Evolutionary conservation across 2,329 filamentous ascomycete species (phyloP).

Genomic region (Tolypocladium sp.): DNA sequence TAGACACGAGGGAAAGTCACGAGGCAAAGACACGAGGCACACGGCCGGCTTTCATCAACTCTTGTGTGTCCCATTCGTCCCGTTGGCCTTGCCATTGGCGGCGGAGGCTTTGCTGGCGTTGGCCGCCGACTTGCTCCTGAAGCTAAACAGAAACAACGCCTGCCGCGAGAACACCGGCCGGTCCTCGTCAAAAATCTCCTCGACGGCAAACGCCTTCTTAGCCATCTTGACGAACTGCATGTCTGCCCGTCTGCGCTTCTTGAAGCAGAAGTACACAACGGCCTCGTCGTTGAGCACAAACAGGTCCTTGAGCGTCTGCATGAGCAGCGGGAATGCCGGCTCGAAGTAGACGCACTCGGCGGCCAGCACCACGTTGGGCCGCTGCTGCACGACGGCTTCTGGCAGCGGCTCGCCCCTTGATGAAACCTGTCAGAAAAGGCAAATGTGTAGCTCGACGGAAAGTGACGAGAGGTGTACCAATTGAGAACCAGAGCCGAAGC

Average conservation of each 20-base stretch:
- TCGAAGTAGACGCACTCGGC: conserved; percentile 98
- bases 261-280: conserved; percentile 79
- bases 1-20: not conserved
- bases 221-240: conserved; percentile 65
- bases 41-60: not conserved
- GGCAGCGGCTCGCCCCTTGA: conserved; percentile 53
- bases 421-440: conserved; percentile 1
- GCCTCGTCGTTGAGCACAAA: conserved; percentile 61
- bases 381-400: conserved; percentile 39
- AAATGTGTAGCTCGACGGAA: not conserved
- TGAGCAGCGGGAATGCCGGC: conserved; percentile 81
- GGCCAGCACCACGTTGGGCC: conserved; percentile 78
- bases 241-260: conserved; percentile 77
- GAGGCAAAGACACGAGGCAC: not conserved
- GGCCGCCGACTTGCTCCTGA: conserved; percentile 24
- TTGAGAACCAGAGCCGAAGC: conserved; percentile 67
- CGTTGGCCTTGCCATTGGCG: not conserved
- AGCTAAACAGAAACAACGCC: conserved; percentile 51
- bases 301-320: conserved; percentile 67
- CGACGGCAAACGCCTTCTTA: conserved; percentile 55
- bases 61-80: not conserved
- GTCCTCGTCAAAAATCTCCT: conserved; percentile 54
- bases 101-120: not conserved
- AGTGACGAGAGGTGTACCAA: conserved; percentile 46
- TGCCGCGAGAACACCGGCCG: conserved; percentile 46